These are phyloP conservation scores for Borovskyia barvae DNA, from an alignment of 208 protist genomes.

Conservation along the genomic window DNA sequence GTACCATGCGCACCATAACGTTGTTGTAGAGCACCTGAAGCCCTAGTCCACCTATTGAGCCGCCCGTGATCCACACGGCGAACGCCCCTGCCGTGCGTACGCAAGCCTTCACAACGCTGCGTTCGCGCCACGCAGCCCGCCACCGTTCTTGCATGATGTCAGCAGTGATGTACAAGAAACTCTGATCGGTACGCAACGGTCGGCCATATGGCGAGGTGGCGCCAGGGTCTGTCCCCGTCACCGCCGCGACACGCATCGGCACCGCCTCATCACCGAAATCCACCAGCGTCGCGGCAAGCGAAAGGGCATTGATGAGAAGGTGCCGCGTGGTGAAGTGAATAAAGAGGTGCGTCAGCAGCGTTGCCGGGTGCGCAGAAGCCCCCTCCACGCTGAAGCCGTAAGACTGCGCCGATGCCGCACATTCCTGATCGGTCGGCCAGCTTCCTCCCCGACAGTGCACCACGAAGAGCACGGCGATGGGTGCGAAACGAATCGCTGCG, in stretches of 20 bases:
- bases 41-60: conserved; percentile 51
- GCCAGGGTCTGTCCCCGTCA: too few relatives aligned
- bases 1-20: conserved; percentile 19
- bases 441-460: conserved; percentile 42
- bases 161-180: too few relatives aligned
- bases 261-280: conserved; percentile 41
- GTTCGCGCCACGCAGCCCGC: conserved; percentile 5
- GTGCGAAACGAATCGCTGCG: conserved; percentile 41
- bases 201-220: too few relatives aligned
- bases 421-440: conserved; percentile 48
- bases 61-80: conserved; percentile 44
- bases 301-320: conserved; percentile 42
- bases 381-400: conserved; percentile 48
- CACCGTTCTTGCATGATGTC: too few relatives aligned
- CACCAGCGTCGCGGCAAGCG: conserved; percentile 39
- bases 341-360: conserved; percentile 60
- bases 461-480: conserved; percentile 43
- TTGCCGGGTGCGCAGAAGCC: conserved; percentile 25
- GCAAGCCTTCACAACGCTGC: conserved; percentile 2
- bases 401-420: conserved; percentile 26
- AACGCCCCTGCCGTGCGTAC: conserved; percentile 36
- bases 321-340: conserved; percentile 56
- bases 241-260: too few relatives aligned
- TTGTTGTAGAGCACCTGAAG: conserved; percentile 61
- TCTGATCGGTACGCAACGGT: too few relatives aligned